A percentile compares a stretch with the other conserved stretches of the same genome.
Evolutionary conservation across 441 rosid species (phyloP).

Genomic region (Pelargonium australe): DNA sequence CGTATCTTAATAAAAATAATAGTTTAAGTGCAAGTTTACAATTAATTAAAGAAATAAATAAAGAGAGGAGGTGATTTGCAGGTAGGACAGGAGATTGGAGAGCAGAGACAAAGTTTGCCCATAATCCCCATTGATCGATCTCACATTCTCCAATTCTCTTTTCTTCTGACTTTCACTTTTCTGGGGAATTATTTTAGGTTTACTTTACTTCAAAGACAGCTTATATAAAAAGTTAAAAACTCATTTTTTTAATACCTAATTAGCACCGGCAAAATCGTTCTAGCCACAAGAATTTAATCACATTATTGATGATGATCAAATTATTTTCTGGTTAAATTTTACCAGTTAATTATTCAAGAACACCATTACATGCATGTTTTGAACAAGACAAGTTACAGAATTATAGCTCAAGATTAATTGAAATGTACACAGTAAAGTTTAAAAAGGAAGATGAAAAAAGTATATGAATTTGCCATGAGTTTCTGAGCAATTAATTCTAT

Average conservation of each 20-base stretch:
- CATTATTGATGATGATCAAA: too few relatives aligned
- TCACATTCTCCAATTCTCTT: background rate
- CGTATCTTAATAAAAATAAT: too few relatives aligned
- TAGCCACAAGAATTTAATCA: background rate
- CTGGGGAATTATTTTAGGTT: background rate
- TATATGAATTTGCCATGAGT: too few relatives aligned
- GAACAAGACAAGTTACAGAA: too few relatives aligned
- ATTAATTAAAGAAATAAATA: background rate
- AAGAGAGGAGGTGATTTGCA: background rate
- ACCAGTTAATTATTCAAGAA: too few relatives aligned
- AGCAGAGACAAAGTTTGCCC: background rate
- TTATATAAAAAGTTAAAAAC: background rate
- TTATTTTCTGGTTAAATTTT: too few relatives aligned
- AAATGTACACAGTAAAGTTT: too few relatives aligned
- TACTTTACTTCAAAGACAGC: background rate
- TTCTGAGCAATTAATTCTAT: too few relatives aligned
- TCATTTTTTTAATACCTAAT: background rate
- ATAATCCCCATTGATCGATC: background rate
- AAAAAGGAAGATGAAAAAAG: too few relatives aligned
- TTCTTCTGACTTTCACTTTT: background rate
- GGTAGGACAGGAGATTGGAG: too few relatives aligned
- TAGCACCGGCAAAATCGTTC: slow-evolving; percentile 1
- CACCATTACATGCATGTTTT: too few relatives aligned
- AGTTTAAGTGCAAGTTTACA: background rate
- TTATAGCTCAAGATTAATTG: too few relatives aligned